These are phyloP conservation scores for Torulaspora indica DNA, from an alignment of 805 yeast genomes.

Conservation along the genomic window DNA sequence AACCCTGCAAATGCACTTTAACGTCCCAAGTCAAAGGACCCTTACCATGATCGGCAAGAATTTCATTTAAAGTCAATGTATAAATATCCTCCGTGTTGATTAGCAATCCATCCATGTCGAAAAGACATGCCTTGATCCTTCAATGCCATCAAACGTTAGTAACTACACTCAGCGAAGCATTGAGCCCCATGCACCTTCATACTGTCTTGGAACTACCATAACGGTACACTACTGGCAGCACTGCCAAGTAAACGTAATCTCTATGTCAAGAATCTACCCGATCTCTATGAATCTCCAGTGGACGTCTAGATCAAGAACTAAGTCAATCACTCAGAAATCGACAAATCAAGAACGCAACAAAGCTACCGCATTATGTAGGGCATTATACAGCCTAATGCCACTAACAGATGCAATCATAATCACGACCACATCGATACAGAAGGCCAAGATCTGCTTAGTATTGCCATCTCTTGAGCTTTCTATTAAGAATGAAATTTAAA, in stretches of 20 bases:
- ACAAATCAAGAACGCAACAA: too few species aligned
- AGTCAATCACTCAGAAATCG: too few species aligned
- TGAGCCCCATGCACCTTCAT: background rate
- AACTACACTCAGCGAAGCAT: background rate
- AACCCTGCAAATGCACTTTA: constrained; percentile 81
- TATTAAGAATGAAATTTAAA: too few species aligned
- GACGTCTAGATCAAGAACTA: background rate
- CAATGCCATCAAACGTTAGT: constrained; percentile 1
- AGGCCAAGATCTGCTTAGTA: too few species aligned
- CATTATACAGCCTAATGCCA: too few species aligned
- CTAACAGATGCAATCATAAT: too few species aligned
- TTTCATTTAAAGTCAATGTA: constrained; percentile 67
- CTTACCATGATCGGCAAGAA: constrained; percentile 63
- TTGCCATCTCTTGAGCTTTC: too few species aligned
- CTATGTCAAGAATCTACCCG: background rate
- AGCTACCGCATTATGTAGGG: too few species aligned
- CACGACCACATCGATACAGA: too few species aligned
- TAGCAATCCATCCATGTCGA: constrained; percentile 92
- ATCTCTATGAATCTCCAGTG: background rate
- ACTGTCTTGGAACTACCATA: constrained; percentile 3
- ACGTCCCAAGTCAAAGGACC: constrained; percentile 89
- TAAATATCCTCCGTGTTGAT: constrained; percentile 90
- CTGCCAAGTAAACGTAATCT: background rate
- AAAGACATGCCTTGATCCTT: constrained; percentile 34
- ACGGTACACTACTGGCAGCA: background rate